Evolutionary conservation across 345 rosid genomes (phyloP).

Genomic region (thale cress (Arabidopsis thaliana)): DNA sequence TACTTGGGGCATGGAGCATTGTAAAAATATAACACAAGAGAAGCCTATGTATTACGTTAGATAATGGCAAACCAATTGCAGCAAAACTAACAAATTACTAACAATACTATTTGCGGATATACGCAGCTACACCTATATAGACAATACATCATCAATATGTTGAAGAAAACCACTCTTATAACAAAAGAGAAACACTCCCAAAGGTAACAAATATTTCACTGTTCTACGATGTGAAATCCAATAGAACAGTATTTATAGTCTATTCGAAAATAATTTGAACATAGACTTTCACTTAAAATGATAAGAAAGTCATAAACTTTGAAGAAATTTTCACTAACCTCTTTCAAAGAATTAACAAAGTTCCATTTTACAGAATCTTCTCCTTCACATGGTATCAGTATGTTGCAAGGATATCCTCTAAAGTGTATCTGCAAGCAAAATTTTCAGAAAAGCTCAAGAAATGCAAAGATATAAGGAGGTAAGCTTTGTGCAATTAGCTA

Average conservation of each 20-base stretch:
- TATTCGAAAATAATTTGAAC: neutral
- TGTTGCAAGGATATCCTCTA: slow-evolving; percentile 84
- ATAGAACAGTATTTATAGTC: slow-evolving; percentile 11
- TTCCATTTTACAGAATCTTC: slow-evolving; percentile 94
- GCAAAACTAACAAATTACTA: neutral
- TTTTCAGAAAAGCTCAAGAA: slow-evolving; percentile 1
- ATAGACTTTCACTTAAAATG: neutral
- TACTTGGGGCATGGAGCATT: neutral
- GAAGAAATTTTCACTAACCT: slow-evolving; percentile 54
- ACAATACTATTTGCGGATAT: neutral
- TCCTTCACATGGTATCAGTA: slow-evolving; percentile 86
- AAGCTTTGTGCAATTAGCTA: slow-evolving; percentile 6
- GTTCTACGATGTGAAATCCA: neutral
- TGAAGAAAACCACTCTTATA: neutral
- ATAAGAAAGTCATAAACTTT: neutral
- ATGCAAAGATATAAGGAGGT: neutral
- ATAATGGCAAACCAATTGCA: neutral
- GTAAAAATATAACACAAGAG: slow-evolving; percentile 3
- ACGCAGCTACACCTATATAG: neutral
- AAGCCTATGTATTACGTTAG: slow-evolving; percentile 16
- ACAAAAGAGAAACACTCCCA: neutral
- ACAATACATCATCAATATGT: neutral
- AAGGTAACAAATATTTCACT: neutral
- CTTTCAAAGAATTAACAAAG: slow-evolving; percentile 90
- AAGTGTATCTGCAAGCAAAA: slow-evolving; percentile 75